Evolutionary conservation across 306 rosid genomes (phyloP).

Genomic region (Dryas octopetala): DNA sequence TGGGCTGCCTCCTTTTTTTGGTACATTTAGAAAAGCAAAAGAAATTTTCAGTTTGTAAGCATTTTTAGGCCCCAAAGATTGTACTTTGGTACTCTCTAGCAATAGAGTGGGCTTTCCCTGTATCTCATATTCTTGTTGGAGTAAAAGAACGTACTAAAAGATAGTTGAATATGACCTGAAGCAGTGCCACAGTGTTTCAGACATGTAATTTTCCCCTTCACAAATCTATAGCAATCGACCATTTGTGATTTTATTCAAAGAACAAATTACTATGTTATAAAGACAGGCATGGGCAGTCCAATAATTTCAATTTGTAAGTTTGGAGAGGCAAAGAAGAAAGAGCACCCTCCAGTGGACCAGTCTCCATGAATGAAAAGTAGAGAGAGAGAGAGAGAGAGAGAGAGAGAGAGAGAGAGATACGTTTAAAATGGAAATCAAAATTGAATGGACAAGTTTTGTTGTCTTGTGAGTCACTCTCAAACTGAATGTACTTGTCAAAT

Average conservation of each 20-base stretch:
- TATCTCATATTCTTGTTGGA: too few species aligned
- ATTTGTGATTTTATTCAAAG: background rate
- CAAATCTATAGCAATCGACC: too few species aligned
- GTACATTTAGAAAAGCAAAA: background rate
- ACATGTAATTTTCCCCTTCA: too few species aligned
- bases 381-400: background rate
- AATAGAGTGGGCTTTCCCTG: too few species aligned
- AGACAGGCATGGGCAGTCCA: background rate
- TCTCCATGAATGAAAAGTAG: too few species aligned
- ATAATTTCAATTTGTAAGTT: background rate
- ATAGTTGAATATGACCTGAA: too few species aligned
- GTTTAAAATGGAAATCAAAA: background rate
- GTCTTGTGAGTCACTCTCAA: background rate
- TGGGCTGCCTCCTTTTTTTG: background rate
- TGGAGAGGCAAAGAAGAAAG: too few species aligned
- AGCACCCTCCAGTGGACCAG: too few species aligned
- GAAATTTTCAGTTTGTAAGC: background rate
- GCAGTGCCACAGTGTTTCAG: too few species aligned
- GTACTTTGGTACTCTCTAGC: background rate
- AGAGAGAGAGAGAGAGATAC: background rate
- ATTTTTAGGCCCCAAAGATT: background rate
- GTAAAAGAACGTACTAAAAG: too few species aligned
- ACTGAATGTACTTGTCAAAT: background rate
- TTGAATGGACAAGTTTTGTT: background rate
- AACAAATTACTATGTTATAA: background rate